Evolutionary conservation across 495 filamentous ascomycete species (phyloP).

Genomic region (Opeltia flavorubescens): DNA sequence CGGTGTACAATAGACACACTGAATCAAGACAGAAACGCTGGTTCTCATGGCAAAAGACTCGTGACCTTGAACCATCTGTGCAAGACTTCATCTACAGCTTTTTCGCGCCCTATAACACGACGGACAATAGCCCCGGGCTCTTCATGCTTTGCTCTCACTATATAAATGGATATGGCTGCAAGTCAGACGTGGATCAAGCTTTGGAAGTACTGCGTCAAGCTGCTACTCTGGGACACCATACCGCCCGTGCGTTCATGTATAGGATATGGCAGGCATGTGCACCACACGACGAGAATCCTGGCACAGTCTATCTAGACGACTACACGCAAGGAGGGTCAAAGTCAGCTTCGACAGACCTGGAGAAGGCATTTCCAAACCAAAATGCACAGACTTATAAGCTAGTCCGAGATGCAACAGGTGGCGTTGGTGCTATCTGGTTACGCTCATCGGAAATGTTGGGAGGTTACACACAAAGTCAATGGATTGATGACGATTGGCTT

Average conservation of each 20-base stretch:
- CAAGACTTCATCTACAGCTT: slow-evolving; percentile 4
- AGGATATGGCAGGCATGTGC: slow-evolving; percentile 1
- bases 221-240: not conserved
- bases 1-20: not conserved
- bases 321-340: slow-evolving; percentile 4
- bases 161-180: slow-evolving; percentile 8
- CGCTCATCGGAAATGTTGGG: slow-evolving; percentile 5
- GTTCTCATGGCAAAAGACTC: slow-evolving; percentile 9
- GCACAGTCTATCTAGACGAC: slow-evolving; percentile 4
- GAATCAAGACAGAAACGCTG: slow-evolving; percentile 1
- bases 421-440: slow-evolving; percentile 5
- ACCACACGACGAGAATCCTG: not conserved
- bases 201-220: not conserved
- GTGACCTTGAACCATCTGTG: slow-evolving; percentile 3
- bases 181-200: not conserved
- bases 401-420: not conserved
- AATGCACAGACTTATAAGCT: not conserved
- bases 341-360: slow-evolving; percentile 1
- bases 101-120: not conserved
- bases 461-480: slow-evolving; percentile 5
- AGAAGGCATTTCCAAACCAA: not conserved
- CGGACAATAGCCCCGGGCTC: not conserved
- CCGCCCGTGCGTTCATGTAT: slow-evolving; percentile 2
- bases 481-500: slow-evolving; percentile 6
- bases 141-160: slow-evolving; percentile 4